Conservation (phyloP, 169 alveolate species). For the Plasmodium knowlesi region DNA sequence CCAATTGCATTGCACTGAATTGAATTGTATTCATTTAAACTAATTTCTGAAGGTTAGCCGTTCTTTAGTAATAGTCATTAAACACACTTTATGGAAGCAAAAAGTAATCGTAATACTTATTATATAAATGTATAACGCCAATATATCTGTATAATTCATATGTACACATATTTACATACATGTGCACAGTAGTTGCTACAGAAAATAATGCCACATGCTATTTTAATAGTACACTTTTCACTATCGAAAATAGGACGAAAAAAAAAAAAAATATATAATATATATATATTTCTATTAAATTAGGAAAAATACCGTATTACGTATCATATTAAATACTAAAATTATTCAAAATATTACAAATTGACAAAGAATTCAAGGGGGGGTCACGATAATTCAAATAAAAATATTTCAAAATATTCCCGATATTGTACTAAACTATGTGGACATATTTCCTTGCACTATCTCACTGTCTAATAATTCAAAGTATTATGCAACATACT, state of each 20-base stretch:
- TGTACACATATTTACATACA: not conserved
- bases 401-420: not conserved
- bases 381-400: not conserved
- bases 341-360: too few relatives aligned
- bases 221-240: not conserved
- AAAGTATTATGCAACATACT: not conserved
- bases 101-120: not conserved
- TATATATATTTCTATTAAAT: too few relatives aligned
- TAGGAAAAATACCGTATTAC: not conserved
- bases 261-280: too few relatives aligned
- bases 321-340: not conserved
- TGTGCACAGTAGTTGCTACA: not conserved
- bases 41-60: not conserved
- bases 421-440: not conserved
- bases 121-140: too few relatives aligned
- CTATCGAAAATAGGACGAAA: not conserved
- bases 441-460: not conserved
- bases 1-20: not conserved
- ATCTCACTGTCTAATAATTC: not conserved
- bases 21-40: not conserved
- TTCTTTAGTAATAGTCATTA: not conserved
- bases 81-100: not conserved
- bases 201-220: not conserved
- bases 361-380: too few relatives aligned
- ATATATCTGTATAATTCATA: not conserved